Base-by-base conservation (phyloP, 345 rosid genomes). In the Lenwebbia sp. region DNA sequence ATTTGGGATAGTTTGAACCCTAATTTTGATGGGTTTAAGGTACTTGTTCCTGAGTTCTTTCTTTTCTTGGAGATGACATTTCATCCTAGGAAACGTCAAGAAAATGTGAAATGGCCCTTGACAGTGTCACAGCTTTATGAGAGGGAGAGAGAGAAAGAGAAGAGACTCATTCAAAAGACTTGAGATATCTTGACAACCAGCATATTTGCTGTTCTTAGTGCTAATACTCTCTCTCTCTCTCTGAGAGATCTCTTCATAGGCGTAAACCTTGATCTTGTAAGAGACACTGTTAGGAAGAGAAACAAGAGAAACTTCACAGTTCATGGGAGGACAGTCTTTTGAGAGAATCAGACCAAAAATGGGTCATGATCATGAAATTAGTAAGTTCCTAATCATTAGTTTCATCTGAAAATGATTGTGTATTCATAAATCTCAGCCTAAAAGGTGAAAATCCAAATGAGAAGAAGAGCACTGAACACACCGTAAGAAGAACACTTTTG, bases 61-160 rank as follows among this genome's bases (percentile, higher is more conserved):
- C 21, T 70, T 37, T 25, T 70, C 10, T 10, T 70, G 47, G 47
- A 70, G 44, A 70, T 70, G 26, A 70, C 13, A 37, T 70, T 70
- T 19, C 58, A 28, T 17, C 26, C 40, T 14, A 84, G 84, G 86
- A 85, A 89, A 86, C 40, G 85, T 86, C 74, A 54, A 85, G 84
- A 82, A 85, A 87, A 88, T 86, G 84, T 37, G 47, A 85, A 53
- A 88, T 86, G 58, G 57, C 86, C 44, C 41, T 83, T 19, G 47
- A 37, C 10, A 10, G 81, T 37, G 14, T 70, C 47, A 22, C 81
- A 21, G 81, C 81, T 37, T 37, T 70, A 37, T 9, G 37, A 26
- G 41, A 62, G 41, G 30, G 41, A 15, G 76, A 65, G 47, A 19
- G 25, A 33, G 13, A 65, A 23, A 70, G 78, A 33, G 58, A 55